Evolutionary conservation across 2,329 filamentous ascomycete genomes (phyloP).

Genomic region (Pseudocercospora fijiensis): DNA sequence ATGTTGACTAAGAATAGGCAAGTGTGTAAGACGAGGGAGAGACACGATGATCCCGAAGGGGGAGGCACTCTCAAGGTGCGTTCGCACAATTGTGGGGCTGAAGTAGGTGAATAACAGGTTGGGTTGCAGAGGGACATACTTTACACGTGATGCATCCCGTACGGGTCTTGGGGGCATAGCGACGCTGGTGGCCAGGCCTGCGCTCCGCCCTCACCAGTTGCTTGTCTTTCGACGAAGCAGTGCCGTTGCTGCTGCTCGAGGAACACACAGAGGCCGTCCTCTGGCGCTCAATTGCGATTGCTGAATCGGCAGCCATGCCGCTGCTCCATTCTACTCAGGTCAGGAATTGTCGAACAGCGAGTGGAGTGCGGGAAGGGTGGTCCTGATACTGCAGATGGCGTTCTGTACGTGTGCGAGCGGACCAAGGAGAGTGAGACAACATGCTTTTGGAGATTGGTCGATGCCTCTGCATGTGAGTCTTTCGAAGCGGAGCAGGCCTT

Average conservation of each 20-base stretch:
- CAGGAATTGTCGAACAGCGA: conserved; percentile 9
- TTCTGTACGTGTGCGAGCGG: conserved; percentile 22
- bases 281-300: conserved; percentile 21
- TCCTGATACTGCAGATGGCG: conserved; percentile 17
- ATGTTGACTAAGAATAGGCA: not conserved
- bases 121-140: conserved; percentile 22
- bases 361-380: conserved; percentile 5
- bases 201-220: conserved; percentile 23
- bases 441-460: conserved; percentile 20
- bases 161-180: conserved; percentile 29
- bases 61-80: conserved; percentile 15
- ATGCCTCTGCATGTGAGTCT: conserved; percentile 17
- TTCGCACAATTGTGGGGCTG: conserved; percentile 13
- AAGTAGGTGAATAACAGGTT: not conserved
- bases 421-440: conserved; percentile 21
- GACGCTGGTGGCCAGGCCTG: conserved; percentile 25
- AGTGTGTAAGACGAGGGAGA: not conserved
- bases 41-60: conserved; percentile 12
- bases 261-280: conserved; percentile 11
- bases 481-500: conserved; percentile 14
- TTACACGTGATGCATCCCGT: conserved; percentile 30
- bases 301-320: conserved; percentile 20
- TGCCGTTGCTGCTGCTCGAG: conserved; percentile 12
- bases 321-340: conserved; percentile 16
- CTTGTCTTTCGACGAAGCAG: conserved; percentile 17